phyloP scores from a whole-genome alignment of 805 yeast genomes.

The Candida patagonica region DNA sequence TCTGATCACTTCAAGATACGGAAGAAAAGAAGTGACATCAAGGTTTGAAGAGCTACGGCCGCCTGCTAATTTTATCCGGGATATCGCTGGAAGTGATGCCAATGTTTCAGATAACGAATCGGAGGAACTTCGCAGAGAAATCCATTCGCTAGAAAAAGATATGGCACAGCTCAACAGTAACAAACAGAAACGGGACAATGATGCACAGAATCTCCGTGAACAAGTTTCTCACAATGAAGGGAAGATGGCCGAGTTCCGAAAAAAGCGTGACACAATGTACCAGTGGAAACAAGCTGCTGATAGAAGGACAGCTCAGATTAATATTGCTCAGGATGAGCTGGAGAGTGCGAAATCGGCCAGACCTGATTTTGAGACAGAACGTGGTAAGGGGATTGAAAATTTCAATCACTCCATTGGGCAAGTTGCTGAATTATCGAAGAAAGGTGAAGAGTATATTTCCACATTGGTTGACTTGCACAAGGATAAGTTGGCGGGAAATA shows the following conservation, averaged over 20 bases:
- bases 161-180: background rate
- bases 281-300: slow-evolving; percentile 1
- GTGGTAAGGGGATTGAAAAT: slow-evolving; percentile 18
- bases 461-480: background rate
- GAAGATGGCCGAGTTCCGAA: background rate
- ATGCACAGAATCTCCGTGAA: background rate
- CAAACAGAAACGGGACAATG: background rate
- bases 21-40: slow-evolving; percentile 44
- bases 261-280: background rate
- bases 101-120: background rate
- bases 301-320: slow-evolving; percentile 11
- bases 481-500: background rate
- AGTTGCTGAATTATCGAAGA: background rate
- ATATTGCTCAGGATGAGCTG: slow-evolving; percentile 10
- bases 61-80: background rate
- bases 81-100: slow-evolving; percentile 1
- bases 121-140: background rate
- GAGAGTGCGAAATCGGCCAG: background rate
- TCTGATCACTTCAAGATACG: slow-evolving; percentile 53
- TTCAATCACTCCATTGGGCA: background rate
- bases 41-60: background rate
- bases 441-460: background rate
- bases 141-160: background rate
- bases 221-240: no score
- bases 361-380: background rate